Percentiles rank a stretch among this genome's conserved stretches.
These are phyloP conservation scores for Zopfochytrium polystomum DNA, from an alignment of 371 early-diverging fungal genomes.

Conservation along the genomic window DNA sequence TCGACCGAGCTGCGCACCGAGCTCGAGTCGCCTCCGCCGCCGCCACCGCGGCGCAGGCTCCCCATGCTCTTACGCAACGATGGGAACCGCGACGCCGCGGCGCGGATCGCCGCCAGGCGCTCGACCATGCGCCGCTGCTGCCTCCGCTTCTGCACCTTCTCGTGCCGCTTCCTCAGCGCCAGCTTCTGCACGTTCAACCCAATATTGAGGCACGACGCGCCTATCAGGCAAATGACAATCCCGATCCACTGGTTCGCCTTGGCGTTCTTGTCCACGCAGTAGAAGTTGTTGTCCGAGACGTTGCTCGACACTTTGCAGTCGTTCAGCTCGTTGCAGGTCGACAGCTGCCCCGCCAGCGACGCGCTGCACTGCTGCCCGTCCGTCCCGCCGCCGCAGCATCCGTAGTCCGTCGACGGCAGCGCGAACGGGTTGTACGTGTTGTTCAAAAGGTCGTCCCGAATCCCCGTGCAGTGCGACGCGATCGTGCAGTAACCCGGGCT, in stretches of 20 bases:
- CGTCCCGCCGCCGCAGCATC: background rate
- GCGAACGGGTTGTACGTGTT: background rate
- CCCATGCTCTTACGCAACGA: too few species aligned
- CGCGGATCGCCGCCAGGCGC: slow-evolving; percentile 3
- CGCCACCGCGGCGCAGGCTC: too few species aligned
- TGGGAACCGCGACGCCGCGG: too few species aligned
- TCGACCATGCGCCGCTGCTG: slow-evolving; percentile 15
- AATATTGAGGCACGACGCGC: slow-evolving; percentile 70
- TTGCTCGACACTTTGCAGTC: too few species aligned
- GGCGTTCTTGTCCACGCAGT: slow-evolving; percentile 1
- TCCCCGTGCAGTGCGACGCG: background rate
- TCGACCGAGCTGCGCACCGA: too few species aligned
- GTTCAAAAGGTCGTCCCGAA: background rate
- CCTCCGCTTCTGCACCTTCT: slow-evolving; percentile 29
- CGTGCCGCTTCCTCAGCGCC: slow-evolving; percentile 61
- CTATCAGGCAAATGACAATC: slow-evolving; percentile 65
- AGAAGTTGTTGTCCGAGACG: too few species aligned
- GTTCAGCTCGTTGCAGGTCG: background rate
- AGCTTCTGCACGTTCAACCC: slow-evolving; percentile 88
- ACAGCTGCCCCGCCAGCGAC: background rate
- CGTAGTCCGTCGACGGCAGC: background rate
- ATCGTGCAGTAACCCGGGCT: background rate
- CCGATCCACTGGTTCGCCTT: slow-evolving; percentile 57
- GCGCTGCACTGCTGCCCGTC: background rate
- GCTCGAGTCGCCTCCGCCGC: too few species aligned